Evolutionary conservation across 306 rosid genomes (phyloP).

Genomic region (Pueraria montana): DNA sequence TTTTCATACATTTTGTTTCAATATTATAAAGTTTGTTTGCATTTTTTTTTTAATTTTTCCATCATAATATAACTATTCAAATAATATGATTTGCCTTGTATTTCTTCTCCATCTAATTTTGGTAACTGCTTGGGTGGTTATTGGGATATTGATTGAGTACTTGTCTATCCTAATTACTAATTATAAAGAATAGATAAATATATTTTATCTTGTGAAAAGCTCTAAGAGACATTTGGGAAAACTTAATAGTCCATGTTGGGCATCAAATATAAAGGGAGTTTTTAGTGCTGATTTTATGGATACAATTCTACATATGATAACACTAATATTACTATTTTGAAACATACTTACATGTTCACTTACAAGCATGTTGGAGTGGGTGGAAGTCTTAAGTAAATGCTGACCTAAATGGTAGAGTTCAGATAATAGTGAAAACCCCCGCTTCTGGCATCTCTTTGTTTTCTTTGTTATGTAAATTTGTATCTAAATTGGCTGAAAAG

Average conservation of each 20-base stretch:
- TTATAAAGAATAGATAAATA: neutral
- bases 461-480: neutral
- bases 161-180: conserved; percentile 8
- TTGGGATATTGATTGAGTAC: conserved; percentile 12
- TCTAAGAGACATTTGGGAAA: neutral
- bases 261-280: neutral
- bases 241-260: neutral
- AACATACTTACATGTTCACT: neutral
- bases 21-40: conserved; percentile 9
- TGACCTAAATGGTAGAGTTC: neutral
- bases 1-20: neutral
- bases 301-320: neutral
- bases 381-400: neutral
- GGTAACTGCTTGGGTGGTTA: conserved; percentile 17
- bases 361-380: neutral
- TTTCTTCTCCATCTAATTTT: neutral
- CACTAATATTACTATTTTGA: conserved; percentile 3
- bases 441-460: neutral
- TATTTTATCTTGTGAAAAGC: neutral
- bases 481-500: neutral
- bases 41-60: conserved; percentile 8
- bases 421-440: neutral
- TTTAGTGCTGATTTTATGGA: conserved; percentile 15
- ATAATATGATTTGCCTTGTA: conserved; percentile 5
- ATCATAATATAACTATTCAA: neutral